Conservation (phyloP, 2,329 filamentous ascomycete genomes). For the Zasmidium cellare region DNA sequence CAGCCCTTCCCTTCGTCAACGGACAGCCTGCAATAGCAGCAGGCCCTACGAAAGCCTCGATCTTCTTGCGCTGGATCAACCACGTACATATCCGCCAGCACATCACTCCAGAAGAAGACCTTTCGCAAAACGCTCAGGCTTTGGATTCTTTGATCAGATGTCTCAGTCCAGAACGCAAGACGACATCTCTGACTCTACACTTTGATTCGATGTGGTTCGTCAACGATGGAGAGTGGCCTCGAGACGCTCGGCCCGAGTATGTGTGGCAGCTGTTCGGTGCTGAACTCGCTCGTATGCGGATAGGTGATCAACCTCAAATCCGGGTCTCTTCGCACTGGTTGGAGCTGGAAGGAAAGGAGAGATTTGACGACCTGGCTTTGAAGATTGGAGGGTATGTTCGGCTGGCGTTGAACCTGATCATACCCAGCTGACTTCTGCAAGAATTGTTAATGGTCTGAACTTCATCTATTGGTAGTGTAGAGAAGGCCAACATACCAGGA, state of each 20-base stretch:
- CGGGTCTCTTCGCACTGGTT: conserved; percentile 11
- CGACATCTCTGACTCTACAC: conserved; percentile 8
- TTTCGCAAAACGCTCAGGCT: conserved; percentile 12
- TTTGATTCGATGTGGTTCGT: conserved; percentile 16
- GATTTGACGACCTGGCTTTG: conserved; percentile 10
- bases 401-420: not conserved
- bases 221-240: conserved; percentile 11
- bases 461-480: not conserved
- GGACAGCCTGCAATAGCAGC: conserved; percentile 2
- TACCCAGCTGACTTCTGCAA: not conserved
- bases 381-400: conserved; percentile 13
- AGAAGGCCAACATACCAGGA: too few relatives aligned
- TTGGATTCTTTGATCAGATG: conserved; percentile 9
- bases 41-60: not conserved
- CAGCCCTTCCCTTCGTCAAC: conserved; percentile 3
- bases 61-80: conserved; percentile 14
- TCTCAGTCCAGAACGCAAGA: conserved; percentile 10
- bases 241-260: conserved; percentile 2
- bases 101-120: conserved; percentile 12
- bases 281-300: conserved; percentile 3
- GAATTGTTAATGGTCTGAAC: not conserved
- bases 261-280: conserved; percentile 10
- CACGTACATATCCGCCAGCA: conserved; percentile 16
- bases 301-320: conserved; percentile 10
- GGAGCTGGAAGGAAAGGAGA: conserved; percentile 8